Evolutionary conservation across 352 stramenopile species (phyloP).

Genomic region (Plasmopara halstedii): DNA sequence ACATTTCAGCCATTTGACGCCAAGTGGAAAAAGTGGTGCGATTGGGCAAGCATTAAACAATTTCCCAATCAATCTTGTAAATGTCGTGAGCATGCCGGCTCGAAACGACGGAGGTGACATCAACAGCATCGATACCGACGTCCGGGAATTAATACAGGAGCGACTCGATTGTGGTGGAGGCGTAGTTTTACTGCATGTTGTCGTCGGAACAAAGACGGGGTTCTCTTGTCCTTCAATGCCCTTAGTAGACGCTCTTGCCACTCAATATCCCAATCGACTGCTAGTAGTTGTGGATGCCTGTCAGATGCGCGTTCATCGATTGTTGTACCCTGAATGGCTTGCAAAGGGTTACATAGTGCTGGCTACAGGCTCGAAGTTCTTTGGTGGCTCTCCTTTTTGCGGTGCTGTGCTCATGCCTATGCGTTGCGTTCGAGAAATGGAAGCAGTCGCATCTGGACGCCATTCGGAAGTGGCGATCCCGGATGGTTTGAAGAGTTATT

Average conservation of each 20-base stretch:
- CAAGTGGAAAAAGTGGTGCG: conserved; percentile 44
- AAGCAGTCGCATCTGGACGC: conserved; percentile 47
- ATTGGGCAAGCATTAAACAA: conserved; percentile 40
- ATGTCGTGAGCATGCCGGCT: conserved; percentile 53
- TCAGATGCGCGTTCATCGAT: conserved; percentile 71
- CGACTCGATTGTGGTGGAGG: conserved; percentile 27
- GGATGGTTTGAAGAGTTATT: conserved; percentile 74
- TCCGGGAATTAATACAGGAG: conserved; percentile 37
- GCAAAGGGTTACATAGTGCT: conserved; percentile 63
- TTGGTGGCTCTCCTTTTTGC: conserved; percentile 78
- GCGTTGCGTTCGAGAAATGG: conserved; percentile 71
- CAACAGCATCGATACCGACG: conserved; percentile 33
- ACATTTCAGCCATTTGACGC: conserved; percentile 79
- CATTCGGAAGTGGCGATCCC: conserved; percentile 58
- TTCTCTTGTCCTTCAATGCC: conserved; percentile 71
- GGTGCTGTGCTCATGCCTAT: conserved; percentile 77
- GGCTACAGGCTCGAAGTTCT: conserved; percentile 86
- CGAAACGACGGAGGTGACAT: conserved; percentile 50
- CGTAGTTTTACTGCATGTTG: conserved; percentile 79
- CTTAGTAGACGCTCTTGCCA: conserved; percentile 39
- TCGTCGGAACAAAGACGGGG: conserved; percentile 83
- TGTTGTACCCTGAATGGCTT: conserved; percentile 54
- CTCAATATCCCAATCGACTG: conserved; percentile 57
- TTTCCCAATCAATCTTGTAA: conserved; percentile 53
- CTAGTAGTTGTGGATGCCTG: conserved; percentile 84